phyloP scores from a whole-genome alignment of 2,329 filamentous ascomycete genomes.

The Diaporthe sp. region DNA sequence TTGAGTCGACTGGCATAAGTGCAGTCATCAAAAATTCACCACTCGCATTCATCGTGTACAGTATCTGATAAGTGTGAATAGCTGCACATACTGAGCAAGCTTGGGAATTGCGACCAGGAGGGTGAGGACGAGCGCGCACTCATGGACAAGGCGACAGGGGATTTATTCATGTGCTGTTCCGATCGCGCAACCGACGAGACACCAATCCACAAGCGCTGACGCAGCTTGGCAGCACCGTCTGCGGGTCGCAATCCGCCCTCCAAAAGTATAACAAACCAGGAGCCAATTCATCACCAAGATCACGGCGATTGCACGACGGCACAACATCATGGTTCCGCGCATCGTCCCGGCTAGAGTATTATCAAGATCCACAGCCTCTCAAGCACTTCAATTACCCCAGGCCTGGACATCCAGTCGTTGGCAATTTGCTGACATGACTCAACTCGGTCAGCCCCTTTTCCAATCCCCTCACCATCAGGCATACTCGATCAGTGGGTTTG shows the following conservation, averaged over 20 bases:
- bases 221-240: background rate
- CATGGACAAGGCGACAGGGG: background rate
- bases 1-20: background rate
- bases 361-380: background rate
- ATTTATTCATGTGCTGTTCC: background rate
- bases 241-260: background rate
- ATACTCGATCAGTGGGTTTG: background rate
- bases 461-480: background rate
- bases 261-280: background rate
- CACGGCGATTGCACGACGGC: background rate
- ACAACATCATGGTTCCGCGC: background rate
- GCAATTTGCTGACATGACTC: background rate
- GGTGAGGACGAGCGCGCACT: background rate
- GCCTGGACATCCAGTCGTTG: background rate
- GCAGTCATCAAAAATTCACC: background rate
- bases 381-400: background rate
- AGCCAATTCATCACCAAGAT: background rate
- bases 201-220: background rate
- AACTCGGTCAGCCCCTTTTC: background rate
- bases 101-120: background rate
- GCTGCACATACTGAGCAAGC: background rate
- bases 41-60: background rate
- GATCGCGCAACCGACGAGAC: background rate
- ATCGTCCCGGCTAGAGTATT: background rate
- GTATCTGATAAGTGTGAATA: too few relatives aligned